Percentiles rank a stretch among this genome's conserved stretches.
These are phyloP conservation scores for Cucurbita moschata DNA, from an alignment of 306 rosid genomes.

Conservation along the genomic window DNA sequence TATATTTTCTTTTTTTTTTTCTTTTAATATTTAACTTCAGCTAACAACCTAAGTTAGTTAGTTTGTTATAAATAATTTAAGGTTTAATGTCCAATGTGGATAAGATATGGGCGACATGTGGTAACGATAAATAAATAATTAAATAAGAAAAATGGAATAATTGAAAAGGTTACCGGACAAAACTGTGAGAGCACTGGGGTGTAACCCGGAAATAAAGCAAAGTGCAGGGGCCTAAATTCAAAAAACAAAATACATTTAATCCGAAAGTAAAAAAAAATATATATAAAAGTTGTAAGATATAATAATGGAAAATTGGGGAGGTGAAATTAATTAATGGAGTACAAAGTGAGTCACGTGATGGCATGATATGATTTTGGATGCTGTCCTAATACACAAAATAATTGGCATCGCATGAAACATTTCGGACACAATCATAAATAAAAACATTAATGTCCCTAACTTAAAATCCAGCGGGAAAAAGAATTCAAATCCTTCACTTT, in stretches of 20 bases:
- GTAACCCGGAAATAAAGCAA: neutral
- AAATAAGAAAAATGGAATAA: neutral
- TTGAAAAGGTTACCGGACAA: neutral
- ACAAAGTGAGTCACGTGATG: neutral
- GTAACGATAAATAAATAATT: neutral
- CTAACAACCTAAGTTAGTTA: too few relatives aligned
- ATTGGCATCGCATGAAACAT: neutral
- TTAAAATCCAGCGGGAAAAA: slow-evolving; percentile 3
- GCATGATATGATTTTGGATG: neutral
- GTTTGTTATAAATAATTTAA: neutral
- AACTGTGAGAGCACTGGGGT: neutral
- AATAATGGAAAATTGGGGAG: neutral
- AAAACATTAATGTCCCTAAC: neutral
- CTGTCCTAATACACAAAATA: neutral
- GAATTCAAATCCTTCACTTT: neutral
- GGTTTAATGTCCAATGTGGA: slow-evolving; percentile 4
- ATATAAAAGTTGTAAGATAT: neutral
- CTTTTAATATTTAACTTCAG: too few relatives aligned
- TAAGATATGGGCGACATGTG: neutral
- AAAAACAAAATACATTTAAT: neutral
- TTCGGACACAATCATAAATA: neutral
- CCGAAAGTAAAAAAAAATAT: neutral
- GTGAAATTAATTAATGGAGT: neutral
- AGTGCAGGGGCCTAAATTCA: neutral
- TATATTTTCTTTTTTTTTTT: too few relatives aligned